These are phyloP conservation scores for Sugiyamaella boreocaroliniensis DNA, from an alignment of 805 yeast genomes.

Conservation along the genomic window DNA sequence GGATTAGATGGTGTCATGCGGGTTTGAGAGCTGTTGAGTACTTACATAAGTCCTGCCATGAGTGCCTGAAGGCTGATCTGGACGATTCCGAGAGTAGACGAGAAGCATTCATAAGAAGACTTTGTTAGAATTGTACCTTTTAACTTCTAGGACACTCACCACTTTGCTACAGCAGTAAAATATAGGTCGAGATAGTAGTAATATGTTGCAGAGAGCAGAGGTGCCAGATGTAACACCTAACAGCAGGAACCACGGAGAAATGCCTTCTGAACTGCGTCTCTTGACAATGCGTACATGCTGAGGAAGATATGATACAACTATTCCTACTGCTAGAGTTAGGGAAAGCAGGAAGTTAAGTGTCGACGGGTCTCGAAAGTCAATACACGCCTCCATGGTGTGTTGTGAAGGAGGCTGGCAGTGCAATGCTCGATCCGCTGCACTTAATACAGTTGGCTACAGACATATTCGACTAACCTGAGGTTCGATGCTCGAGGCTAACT, in stretches of 20 bases:
- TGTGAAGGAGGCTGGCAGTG: background rate
- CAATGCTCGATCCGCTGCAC: background rate
- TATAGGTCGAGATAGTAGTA: constrained; percentile 54
- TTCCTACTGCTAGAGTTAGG: constrained; percentile 53
- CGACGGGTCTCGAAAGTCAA: constrained; percentile 38
- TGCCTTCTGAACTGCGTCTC: constrained; percentile 66
- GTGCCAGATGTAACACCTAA: constrained; percentile 67
- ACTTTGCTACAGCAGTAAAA: constrained; percentile 48
- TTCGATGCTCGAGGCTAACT: too few species aligned
- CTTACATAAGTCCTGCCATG: constrained; percentile 48
- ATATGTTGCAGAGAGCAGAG: constrained; percentile 59
- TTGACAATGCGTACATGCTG: constrained; percentile 57
- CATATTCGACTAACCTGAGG: too few species aligned
- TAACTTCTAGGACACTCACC: constrained; percentile 9
- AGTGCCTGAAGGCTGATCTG: constrained; percentile 61
- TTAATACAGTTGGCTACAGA: background rate
- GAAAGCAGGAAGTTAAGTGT: constrained; percentile 44
- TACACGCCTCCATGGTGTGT: background rate
- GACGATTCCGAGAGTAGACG: constrained; percentile 56
- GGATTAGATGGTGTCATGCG: background rate
- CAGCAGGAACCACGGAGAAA: constrained; percentile 64
- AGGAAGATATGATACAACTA: constrained; percentile 64
- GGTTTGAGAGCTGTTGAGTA: background rate
- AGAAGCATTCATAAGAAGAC: constrained; percentile 47
- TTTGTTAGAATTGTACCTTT: constrained; percentile 13